These are phyloP conservation scores for Sinapis alba DNA, from an alignment of 441 rosid genomes.

Conservation along the genomic window DNA sequence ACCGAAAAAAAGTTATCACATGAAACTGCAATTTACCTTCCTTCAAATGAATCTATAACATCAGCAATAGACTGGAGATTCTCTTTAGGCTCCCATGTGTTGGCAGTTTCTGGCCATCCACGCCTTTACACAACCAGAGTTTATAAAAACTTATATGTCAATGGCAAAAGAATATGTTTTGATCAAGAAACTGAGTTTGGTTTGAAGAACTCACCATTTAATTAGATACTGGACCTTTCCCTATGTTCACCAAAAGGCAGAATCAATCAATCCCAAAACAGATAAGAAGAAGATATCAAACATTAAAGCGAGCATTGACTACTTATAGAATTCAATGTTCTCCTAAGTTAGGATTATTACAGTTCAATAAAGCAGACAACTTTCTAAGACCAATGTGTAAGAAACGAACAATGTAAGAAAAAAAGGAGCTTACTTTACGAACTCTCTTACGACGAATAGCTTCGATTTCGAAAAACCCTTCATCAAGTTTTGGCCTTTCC, in stretches of 20 bases:
- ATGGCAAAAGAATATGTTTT: slow-evolving; percentile 10
- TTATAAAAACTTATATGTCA: slow-evolving; percentile 27
- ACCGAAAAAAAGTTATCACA: neutral
- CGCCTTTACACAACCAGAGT: slow-evolving; percentile 65
- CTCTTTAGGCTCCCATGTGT: slow-evolving; percentile 99
- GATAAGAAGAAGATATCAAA: slow-evolving; percentile 19
- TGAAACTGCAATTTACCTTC: slow-evolving; percentile 52
- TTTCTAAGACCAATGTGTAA: slow-evolving; percentile 14
- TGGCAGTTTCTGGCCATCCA: slow-evolving; percentile 95
- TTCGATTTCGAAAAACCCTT: slow-evolving; percentile 95
- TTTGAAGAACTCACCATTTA: slow-evolving; percentile 74
- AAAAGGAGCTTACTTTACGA: slow-evolving; percentile 67
- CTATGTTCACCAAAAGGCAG: slow-evolving; percentile 42
- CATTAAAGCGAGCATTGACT: slow-evolving; percentile 11
- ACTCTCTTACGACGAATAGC: slow-evolving; percentile 91
- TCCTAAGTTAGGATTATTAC: neutral
- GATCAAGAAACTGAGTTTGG: slow-evolving; percentile 11
- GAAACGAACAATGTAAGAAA: neutral
- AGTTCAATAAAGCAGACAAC: neutral
- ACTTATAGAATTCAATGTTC: neutral
- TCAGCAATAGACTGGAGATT: slow-evolving; percentile 89
- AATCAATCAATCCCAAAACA: slow-evolving; percentile 15
- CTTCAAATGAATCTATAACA: slow-evolving; percentile 93
- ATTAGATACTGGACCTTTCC: slow-evolving; percentile 96
- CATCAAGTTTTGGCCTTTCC: slow-evolving; percentile 82